Base-by-base conservation (phyloP, 163 green algal genomes). In the Chloroidium sp. region DNA sequence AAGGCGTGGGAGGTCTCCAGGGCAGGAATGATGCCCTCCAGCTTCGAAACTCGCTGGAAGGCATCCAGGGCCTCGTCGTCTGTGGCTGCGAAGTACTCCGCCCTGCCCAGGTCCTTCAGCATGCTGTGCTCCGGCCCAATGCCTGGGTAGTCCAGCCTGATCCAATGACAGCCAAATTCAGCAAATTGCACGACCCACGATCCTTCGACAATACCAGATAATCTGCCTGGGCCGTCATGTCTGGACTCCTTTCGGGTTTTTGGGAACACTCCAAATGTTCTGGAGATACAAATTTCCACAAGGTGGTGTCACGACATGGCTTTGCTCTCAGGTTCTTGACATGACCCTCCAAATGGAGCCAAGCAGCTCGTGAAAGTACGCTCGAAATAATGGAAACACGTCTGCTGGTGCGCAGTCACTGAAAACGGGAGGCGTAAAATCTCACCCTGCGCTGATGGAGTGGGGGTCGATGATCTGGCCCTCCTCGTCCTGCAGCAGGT, bases 21-120 rank as follows among this genome's bases (percentile, higher is more conserved):
- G 0, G 96, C 96, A 36, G 96, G 96, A 81, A 99, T 98, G 87
- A 99, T 99, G 82, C 96, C 96, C 90, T 99, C 96, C 69, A 97
- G 84, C 79, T 86, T 88, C 13, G 90, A 93, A 69, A 95, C 60
- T 12, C 77, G 79, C 85, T 92, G 72, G 74, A 93, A 93, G 6
- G 90, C 88, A 4, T 86, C 85, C 78, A 95, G 82, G 1, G 91
- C 90, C 80, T 93, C 83, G 3, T 85, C 69, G 77, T 92, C 90
- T 4, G 96, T 99, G 6, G 97, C 95, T 1, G 95, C 89, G 78
- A 90, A 85, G 87, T 98, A 98, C 89, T 98, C 96, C 0, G 93
- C 94, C 64, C 96, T 91, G 2, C 90, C 90, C 60, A 94, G 84
- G 76, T 99, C 96, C 85, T 95, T 97, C n/a, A 99, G 89, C 91